phyloP scores from a whole-genome alignment of 2,329 filamentous ascomycete genomes.

The Calonectria henricotiae region DNA sequence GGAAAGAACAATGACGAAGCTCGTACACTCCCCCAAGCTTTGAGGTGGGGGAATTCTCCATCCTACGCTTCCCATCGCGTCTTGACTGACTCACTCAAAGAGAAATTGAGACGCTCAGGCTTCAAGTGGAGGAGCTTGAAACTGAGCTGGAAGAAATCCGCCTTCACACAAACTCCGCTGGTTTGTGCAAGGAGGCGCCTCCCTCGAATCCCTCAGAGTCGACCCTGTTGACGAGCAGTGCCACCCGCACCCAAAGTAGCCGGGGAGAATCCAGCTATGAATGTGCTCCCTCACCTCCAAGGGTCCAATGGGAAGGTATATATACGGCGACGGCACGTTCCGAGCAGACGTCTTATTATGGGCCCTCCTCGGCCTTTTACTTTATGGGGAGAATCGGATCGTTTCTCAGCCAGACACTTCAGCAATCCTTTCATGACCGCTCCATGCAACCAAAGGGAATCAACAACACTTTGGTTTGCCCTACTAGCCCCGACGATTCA shows the following conservation, averaged over 20 bases:
- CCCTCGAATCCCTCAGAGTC: not conserved
- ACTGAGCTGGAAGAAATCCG: constrained; percentile 38
- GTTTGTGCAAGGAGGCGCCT: constrained; percentile 46
- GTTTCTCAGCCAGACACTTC: constrained; percentile 56
- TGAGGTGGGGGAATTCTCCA: constrained; percentile 28
- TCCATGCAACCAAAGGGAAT: constrained; percentile 43
- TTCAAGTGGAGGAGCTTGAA: constrained; percentile 54
- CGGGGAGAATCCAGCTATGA: constrained; percentile 30
- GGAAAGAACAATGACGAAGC: constrained; percentile 39
- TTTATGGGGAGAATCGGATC: constrained; percentile 62
- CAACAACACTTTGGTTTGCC: constrained; percentile 33
- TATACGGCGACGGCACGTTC: constrained; percentile 57
- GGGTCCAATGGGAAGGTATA: constrained; percentile 55
- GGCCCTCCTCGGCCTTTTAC: constrained; percentile 63
- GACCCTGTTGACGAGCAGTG: constrained; percentile 16
- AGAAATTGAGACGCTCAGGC: constrained; percentile 58
- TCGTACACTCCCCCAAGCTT: constrained; percentile 39
- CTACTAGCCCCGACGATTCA: constrained; percentile 16
- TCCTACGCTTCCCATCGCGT: no score
- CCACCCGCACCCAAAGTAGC: not conserved
- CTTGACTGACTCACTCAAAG: constrained; percentile 22
- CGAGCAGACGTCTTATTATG: constrained; percentile 61
- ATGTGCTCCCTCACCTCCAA: not conserved
- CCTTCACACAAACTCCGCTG: not conserved
- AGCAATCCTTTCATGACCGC: constrained; percentile 47